These are phyloP conservation scores for Penicillium bovifimosum DNA, from an alignment of 495 filamentous ascomycete genomes.

Conservation along the genomic window DNA sequence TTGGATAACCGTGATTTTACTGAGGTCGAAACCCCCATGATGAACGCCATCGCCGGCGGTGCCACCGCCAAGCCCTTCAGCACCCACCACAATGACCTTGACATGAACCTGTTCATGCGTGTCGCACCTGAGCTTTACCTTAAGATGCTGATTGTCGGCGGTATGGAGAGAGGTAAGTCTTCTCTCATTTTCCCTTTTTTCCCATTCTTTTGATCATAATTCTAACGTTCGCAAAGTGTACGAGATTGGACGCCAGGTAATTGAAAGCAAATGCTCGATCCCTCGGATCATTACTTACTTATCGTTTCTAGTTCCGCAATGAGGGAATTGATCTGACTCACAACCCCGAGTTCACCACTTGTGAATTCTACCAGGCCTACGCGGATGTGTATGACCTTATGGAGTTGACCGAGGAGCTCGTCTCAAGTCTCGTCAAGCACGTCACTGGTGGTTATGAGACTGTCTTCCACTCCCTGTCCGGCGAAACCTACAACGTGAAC, in stretches of 20 bases:
- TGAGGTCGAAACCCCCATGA: constrained; percentile 97
- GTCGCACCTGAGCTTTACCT: constrained; percentile 93
- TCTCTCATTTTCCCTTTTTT: neutral
- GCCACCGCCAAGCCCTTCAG: constrained; percentile 94
- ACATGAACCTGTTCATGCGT: constrained; percentile 91
- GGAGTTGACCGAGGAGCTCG: constrained; percentile 88
- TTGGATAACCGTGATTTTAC: constrained; percentile 81
- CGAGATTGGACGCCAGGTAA: constrained; percentile 70
- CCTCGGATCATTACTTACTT: too few relatives aligned
- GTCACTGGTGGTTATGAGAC: constrained; percentile 82
- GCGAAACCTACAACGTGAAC: constrained; percentile 84
- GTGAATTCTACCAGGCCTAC: constrained; percentile 96
- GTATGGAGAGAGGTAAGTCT: constrained; percentile 51
- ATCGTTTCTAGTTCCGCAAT: constrained; percentile 61
- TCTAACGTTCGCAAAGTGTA: constrained; percentile 56
- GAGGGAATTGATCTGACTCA: constrained; percentile 95
- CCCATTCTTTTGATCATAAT: neutral
- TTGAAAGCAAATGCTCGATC: too few relatives aligned
- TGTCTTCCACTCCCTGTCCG: constrained; percentile 71
- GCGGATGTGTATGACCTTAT: constrained; percentile 91
- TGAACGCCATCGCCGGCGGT: constrained; percentile 92
- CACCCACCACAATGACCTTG: constrained; percentile 89
- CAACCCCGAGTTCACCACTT: constrained; percentile 98
- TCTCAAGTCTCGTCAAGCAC: constrained; percentile 85
- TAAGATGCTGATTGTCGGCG: constrained; percentile 93